A percentile compares a stretch with the other conserved stretches of the same genome.
Evolutionary conservation across 805 yeast genomes (phyloP).

Genomic region (Ogataea sp.): DNA sequence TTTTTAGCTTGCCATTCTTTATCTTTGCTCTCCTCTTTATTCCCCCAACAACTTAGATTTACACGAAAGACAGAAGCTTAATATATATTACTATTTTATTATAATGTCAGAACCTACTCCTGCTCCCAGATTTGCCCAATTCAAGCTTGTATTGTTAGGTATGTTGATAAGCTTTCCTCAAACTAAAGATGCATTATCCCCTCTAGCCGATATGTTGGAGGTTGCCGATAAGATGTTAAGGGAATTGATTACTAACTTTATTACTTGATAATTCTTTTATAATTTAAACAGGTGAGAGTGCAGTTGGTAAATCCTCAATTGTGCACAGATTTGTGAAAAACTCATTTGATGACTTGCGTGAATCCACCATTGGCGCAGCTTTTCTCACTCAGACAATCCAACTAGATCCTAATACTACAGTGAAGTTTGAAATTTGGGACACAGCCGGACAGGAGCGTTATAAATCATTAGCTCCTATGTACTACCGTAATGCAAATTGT

Average conservation of each 20-base stretch:
- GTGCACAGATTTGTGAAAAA: constrained; percentile 67
- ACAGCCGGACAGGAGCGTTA: constrained; percentile 83
- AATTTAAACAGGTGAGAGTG: constrained; percentile 45
- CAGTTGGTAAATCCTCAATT: constrained; percentile 61
- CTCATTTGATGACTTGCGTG: constrained; percentile 63
- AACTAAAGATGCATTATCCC: no score
- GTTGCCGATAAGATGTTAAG: no score
- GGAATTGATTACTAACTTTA: no score
- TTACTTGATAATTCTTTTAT: no score
- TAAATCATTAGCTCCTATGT: constrained; percentile 74
- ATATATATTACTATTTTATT: not conserved
- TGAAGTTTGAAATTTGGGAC: constrained; percentile 79
- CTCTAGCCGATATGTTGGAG: no score
- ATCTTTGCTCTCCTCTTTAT: no score
- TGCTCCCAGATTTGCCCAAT: constrained; percentile 34
- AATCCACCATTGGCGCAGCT: constrained; percentile 83
- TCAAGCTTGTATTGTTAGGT: constrained; percentile 50
- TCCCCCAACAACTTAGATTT: no score
- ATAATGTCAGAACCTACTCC: constrained; percentile 1
- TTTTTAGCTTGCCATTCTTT: no score
- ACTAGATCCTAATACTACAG: constrained; percentile 42
- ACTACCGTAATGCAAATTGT: constrained; percentile 72
- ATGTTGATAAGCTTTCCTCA: no score
- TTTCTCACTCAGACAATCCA: constrained; percentile 63
- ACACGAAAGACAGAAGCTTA: no score